Base-by-base conservation (phyloP, 345 rosid species). In the Camelina hispida region DNA sequence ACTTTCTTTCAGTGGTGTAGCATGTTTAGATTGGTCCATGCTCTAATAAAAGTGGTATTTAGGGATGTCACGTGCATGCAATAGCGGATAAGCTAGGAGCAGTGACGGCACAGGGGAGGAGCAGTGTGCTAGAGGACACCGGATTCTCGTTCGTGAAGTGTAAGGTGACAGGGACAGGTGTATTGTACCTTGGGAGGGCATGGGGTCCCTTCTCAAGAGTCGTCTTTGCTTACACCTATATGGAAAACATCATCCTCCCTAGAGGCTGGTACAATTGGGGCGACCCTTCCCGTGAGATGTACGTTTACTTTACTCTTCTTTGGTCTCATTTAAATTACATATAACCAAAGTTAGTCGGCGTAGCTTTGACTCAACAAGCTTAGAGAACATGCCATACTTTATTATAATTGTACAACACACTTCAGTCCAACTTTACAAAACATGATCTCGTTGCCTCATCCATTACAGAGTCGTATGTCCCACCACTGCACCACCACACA, bases 121-220 rank as follows among this genome's bases (percentile, higher is more conserved):
- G 91, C 44, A 95, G 93, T 65, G 72, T 87, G 34, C 7, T 95
- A 70, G 96, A 95, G 5, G 99, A 95, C 89, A 95, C 99, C 6
- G 99, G 97, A 14, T 95, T 95, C 88, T 95, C 99, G 1, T 95
- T 95, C 48, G 88, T 95, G 32, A 87, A 89, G 70, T 92, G 99
- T 68, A 90, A 90, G 80, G 93, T 95, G 82, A 95, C 99, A 66
- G 99, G 97, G 5, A 92, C 99, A 0, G 99, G 99, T 11, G 99
- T 91, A 2, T 85, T 95, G 6, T 95, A 85, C 69, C 86, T 95
- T 12, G 99, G 99, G 4, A 83, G 99, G 70, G 97, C 99, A 4
- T 95, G 99, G 99, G 97, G 99, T 35, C 93, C 99, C 16, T 95
- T 95, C 78, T 95, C 99, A 3, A 84, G 99, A 63, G 99, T 95